Percentiles rank a stretch among this genome's conserved stretches.
These are phyloP conservation scores for Davidsoniella neocaledoniae DNA, from an alignment of 2,329 filamentous ascomycete genomes.

Conservation along the genomic window DNA sequence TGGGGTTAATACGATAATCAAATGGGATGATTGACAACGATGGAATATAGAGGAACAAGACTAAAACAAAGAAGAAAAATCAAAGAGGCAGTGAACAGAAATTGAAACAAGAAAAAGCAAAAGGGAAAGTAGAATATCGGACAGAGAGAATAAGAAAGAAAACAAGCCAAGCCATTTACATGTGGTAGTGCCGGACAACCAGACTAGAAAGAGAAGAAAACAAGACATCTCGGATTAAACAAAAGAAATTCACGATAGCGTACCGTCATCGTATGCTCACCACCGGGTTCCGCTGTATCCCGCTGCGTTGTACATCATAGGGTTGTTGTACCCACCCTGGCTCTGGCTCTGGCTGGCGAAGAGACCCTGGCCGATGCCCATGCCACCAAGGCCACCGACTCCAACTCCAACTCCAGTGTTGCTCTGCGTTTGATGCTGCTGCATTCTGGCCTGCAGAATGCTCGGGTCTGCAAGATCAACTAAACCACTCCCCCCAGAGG, in stretches of 20 bases:
- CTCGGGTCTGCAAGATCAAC: constrained; percentile 99
- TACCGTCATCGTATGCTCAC: constrained; percentile 6
- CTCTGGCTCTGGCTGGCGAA: constrained; percentile 55
- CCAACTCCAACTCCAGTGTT: constrained; percentile 43
- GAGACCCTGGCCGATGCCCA: constrained; percentile 56
- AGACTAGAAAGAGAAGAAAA: constrained; percentile 1
- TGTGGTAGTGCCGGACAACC: neutral
- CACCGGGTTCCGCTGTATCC: constrained; percentile 10
- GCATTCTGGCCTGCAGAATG: constrained; percentile 96
- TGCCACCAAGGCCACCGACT: constrained; percentile 10
- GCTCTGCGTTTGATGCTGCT: constrained; percentile 60
- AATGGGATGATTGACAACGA: too few species aligned
- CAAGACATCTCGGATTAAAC: constrained; percentile 8
- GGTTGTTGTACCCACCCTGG: constrained; percentile 90
- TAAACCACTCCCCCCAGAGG: constrained; percentile 96
- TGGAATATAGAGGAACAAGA: neutral
- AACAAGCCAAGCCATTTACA: neutral
- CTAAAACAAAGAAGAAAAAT: neutral
- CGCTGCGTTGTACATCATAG: constrained; percentile 51
- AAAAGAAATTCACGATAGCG: constrained; percentile 12
- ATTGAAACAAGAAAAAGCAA: constrained; percentile 11
- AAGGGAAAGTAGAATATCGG: constrained; percentile 11
- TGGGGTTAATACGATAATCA: too few species aligned
- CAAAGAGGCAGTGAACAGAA: constrained; percentile 17
- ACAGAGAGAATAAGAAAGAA: constrained; percentile 12